Percentiles rank a stretch among this genome's conserved stretches.
Evolutionary conservation across 129 eudicot species (phyloP).

Genomic region (Artemisia annua): DNA sequence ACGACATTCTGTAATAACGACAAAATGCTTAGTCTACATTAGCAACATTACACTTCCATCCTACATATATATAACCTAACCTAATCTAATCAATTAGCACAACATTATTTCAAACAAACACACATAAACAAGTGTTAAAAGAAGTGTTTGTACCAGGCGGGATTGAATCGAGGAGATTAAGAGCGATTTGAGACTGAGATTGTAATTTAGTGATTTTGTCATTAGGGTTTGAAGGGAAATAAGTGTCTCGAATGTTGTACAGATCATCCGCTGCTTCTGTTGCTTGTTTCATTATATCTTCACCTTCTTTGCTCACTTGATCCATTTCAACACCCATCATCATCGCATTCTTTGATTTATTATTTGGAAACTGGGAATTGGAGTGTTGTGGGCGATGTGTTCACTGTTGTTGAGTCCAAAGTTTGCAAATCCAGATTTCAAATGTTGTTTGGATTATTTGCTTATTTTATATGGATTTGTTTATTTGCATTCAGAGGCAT

Average conservation of each 20-base stretch:
- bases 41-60: too few relatives aligned
- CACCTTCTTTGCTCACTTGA: conserved; percentile 6
- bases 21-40: too few relatives aligned
- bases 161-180: conserved; percentile 74
- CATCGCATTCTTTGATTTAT: too few relatives aligned
- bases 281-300: conserved; percentile 47
- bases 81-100: conserved; percentile 7
- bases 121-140: neutral
- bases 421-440: too few relatives aligned
- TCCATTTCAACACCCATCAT: neutral
- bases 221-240: conserved; percentile 56
- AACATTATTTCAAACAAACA: neutral
- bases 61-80: neutral
- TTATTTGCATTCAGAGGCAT: too few relatives aligned
- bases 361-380: too few relatives aligned
- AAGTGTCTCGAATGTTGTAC: conserved; percentile 72
- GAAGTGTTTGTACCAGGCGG: conserved; percentile 59
- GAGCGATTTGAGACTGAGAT: conserved; percentile 54
- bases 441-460: too few relatives aligned
- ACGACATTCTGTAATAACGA: too few relatives aligned
- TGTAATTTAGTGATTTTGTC: conserved; percentile 52
- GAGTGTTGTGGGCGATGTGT: too few relatives aligned
- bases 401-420: too few relatives aligned
- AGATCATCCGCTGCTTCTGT: conserved; percentile 62
- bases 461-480: too few relatives aligned